phyloP scores from a whole-genome alignment of 1,284 basidiomycete species.

The Coriolopsis trogii region DNA sequence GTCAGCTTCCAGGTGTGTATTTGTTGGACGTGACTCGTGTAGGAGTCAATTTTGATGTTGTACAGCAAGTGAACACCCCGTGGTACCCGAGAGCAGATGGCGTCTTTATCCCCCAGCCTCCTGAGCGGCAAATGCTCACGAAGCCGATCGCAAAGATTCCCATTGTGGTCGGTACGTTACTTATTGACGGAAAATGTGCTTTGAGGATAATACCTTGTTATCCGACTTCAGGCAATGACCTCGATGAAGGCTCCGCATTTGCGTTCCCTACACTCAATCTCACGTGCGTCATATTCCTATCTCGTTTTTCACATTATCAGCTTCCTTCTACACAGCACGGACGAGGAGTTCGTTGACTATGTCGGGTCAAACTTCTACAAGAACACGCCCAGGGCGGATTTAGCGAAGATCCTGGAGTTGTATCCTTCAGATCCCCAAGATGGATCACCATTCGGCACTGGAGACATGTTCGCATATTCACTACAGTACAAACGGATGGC shows the following conservation, averaged over 20 bases:
- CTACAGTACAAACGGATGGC: constrained; percentile 55
- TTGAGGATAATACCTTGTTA: neutral
- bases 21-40: neutral
- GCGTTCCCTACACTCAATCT: constrained; percentile 26
- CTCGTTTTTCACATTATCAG: neutral
- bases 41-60: too few species aligned
- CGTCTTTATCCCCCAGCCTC: constrained; percentile 33
- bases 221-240: constrained; percentile 27
- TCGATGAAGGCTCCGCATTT: constrained; percentile 39
- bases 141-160: constrained; percentile 29
- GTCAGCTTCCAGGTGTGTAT: constrained; percentile 29
- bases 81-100: constrained; percentile 45
- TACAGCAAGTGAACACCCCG: constrained; percentile 18
- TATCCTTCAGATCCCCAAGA: constrained; percentile 41
- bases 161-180: constrained; percentile 25
- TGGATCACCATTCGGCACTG: constrained; percentile 56
- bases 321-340: constrained; percentile 10
- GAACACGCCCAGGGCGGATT: neutral
- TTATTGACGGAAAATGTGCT: neutral
- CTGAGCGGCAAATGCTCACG: constrained; percentile 5
- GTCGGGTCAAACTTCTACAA: constrained; percentile 14
- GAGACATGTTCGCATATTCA: constrained; percentile 42
- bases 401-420: constrained; percentile 27
- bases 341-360: constrained; percentile 19
- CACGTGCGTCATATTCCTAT: neutral